Evolutionary conservation across 176 grass and related monocot genomes (phyloP), one percentile per base, ranked within the genome.

Genomic region (Melocanna baccifera): DNA sequence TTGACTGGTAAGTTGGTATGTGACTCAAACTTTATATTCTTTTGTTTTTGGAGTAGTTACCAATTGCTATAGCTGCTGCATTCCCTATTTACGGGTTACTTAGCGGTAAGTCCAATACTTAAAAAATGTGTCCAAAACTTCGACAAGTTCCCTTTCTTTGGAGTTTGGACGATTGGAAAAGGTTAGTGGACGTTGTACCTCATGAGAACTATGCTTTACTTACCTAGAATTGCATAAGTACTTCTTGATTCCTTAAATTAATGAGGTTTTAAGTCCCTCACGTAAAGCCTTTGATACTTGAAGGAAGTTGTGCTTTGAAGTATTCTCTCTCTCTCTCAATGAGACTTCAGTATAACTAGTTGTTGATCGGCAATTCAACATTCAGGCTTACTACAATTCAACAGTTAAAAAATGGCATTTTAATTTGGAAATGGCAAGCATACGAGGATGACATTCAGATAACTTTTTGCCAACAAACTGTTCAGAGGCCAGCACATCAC

Each of bases 401-500:
- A 13, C n/a, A 59, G 57, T 47, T 47, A 47, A 14, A 43, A 45
- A 12, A 10, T 43, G 42, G 0, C 42, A 12, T 3, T 45, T 12
- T 45, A 45, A 45, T 45, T 45, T 71, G 18, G 9, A 71, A 72
- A 47, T 30, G 55, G 19, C 59, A 83, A 36, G 68, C 52, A 47
- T 12, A 48, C 18, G 80, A 72, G 15, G 18, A 28, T 42, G 67
- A 72, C 53, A 72, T 29, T 22, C n/a, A 1, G 40, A 46, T 10
- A 69, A 72, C 80, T 72, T 72, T 83, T 20, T 34, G 55, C 25
- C 55, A 47, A 47, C 80, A 45, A n/a, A 46, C 16, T 62, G 18
- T 82, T 82, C 18, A 20, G 51, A 82, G 66, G 51, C 16, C n/a
- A 58, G 68, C 67, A 71, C 52, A 26, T 34, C 47, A 42, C 34